Evolutionary conservation across 352 stramenopile genomes (phyloP).

Genomic region (Globisporangium perplexum): DNA sequence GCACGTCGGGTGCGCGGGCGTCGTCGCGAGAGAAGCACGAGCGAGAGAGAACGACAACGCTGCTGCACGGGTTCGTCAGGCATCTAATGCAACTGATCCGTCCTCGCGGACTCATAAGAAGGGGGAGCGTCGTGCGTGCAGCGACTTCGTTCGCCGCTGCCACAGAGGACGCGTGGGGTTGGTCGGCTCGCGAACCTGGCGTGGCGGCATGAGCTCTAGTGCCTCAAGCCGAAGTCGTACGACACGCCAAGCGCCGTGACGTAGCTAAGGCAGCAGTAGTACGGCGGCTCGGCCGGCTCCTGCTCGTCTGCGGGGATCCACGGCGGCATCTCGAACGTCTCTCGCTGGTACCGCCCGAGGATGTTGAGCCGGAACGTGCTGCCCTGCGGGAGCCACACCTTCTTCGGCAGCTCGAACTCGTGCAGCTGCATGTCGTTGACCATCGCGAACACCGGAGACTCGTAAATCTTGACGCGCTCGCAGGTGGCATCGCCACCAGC

Average conservation of each 20-base stretch:
- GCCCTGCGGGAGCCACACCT: conserved; percentile 39
- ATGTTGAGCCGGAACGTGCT: conserved; percentile 46
- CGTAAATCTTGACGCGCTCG: conserved; percentile 23
- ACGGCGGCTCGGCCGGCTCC: conserved; percentile 25
- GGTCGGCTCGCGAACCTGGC: not conserved
- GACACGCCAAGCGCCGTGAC: conserved; percentile 26
- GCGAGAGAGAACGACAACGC: not conserved
- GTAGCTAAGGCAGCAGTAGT: conserved; percentile 80
- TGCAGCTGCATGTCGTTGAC: conserved; percentile 68
- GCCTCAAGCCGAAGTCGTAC: conserved; percentile 6
- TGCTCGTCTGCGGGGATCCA: conserved; percentile 48
- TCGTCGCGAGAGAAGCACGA: not conserved
- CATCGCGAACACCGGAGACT: conserved; percentile 49
- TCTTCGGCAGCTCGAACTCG: conserved; percentile 37
- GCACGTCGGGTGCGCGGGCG: not conserved
- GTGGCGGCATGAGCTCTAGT: not conserved
- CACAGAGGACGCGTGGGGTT: not conserved
- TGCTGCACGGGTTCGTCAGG: not conserved
- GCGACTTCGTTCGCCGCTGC: not conserved
- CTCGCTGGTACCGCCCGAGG: conserved; percentile 46
- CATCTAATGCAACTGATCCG: not conserved
- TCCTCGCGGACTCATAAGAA: not conserved
- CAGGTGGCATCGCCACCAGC: not conserved
- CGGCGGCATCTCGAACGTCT: conserved; percentile 37
- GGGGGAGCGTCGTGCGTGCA: not conserved